Conservation (phyloP, 768 basidiomycete species). For the Boletus sensibilis region DNA sequence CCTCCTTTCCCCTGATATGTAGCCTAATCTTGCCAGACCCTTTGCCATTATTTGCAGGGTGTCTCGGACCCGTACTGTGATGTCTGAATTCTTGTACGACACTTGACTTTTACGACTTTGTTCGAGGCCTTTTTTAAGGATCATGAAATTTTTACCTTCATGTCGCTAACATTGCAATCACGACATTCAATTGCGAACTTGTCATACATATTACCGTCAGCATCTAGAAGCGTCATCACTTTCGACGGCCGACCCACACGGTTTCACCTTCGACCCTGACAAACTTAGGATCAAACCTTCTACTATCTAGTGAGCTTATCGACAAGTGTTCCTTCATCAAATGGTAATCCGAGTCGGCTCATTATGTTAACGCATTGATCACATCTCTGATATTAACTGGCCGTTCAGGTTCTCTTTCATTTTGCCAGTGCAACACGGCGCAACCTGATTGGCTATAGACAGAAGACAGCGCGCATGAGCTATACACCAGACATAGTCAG, state of each 20-base stretch:
- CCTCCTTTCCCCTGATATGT: background rate
- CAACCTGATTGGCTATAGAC: background rate
- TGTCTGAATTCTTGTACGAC: background rate
- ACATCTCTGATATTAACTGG: background rate
- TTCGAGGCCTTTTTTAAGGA: background rate
- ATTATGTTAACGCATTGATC: background rate
- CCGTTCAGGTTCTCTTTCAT: background rate
- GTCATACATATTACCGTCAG: too few relatives aligned
- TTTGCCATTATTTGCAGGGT: background rate
- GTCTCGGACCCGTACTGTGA: background rate
- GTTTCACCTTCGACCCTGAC: background rate
- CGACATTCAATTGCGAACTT: background rate
- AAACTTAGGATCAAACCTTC: background rate
- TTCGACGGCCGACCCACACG: background rate
- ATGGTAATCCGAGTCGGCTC: background rate
- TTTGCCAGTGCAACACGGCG: background rate
- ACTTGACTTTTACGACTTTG: conserved; percentile 1
- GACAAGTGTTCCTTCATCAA: background rate
- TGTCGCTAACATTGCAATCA: too few relatives aligned
- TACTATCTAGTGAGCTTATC: background rate
- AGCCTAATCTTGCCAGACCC: background rate
- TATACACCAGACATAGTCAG: background rate
- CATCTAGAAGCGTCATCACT: background rate
- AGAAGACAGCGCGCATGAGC: background rate
- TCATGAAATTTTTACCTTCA: background rate